Percentiles rank a stretch among this genome's conserved stretches.
These are phyloP conservation scores for Phytophthora pisi DNA, from an alignment of 352 stramenopile species.

Conservation along the genomic window DNA sequence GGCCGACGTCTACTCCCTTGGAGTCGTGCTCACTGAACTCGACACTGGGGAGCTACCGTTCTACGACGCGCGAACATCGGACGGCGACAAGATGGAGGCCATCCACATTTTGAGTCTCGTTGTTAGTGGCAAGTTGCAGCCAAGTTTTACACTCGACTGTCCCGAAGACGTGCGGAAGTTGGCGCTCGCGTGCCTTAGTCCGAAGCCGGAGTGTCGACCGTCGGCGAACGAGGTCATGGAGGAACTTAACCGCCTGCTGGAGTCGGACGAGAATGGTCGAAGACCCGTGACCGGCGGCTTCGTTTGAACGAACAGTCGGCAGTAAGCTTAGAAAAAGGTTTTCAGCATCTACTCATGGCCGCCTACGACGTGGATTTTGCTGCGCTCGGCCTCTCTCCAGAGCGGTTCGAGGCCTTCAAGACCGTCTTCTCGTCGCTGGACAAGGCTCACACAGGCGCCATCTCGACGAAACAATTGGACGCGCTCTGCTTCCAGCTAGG, in stretches of 20 bases:
- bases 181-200: constrained; percentile 10
- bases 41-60: constrained; percentile 23
- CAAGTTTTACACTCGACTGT: constrained; percentile 19
- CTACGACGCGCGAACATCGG: constrained; percentile 17
- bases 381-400: constrained; percentile 47
- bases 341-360: constrained; percentile 15
- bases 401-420: constrained; percentile 69
- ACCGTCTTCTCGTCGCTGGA: constrained; percentile 58
- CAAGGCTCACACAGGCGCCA: constrained; percentile 52
- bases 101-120: constrained; percentile 20
- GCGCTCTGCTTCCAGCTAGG: constrained; percentile 64
- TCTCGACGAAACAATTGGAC: constrained; percentile 61
- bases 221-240: constrained; percentile 36
- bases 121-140: constrained; percentile 9
- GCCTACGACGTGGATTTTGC: constrained; percentile 60
- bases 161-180: constrained; percentile 15
- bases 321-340: too few species aligned
- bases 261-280: constrained; percentile 6
- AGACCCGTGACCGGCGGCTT: background rate
- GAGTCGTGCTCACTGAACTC: constrained; percentile 15
- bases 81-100: constrained; percentile 17
- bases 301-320: constrained; percentile 19
- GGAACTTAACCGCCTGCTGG: constrained; percentile 28
- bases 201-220: constrained; percentile 32
- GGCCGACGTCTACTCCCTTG: constrained; percentile 22